Base-by-base conservation (phyloP, 1,284 basidiomycete species). In the Fomitopsis palustris region DNA sequence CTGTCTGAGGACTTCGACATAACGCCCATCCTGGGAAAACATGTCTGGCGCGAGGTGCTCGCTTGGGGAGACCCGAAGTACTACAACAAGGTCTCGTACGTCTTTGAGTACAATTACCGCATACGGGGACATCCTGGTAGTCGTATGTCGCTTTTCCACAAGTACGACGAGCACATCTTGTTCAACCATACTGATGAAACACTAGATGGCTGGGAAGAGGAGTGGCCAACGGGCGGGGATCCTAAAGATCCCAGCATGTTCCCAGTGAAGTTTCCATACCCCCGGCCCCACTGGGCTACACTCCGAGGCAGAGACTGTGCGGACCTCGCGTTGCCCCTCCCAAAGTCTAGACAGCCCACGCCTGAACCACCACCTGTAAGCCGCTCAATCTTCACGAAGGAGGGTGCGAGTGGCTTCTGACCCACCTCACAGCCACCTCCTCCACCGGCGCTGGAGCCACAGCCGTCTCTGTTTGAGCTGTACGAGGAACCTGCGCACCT, bases 101-200 rank as follows among this genome's bases (percentile, higher is more conserved):
- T 73, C 6, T 73, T 73, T 55, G 67, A 68, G 55, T 73, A 67
- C 62, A 65, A 72, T 60, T 72, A 70, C 57, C 61, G 64, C 33
- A 59, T n/a, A 14, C 55, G 63, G 12, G 72, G 72, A n/a, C 61
- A 70, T n/a, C 72, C 72, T 3, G 65, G 53, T 1, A 62, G 59
- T 25, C 70, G 72, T 72, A 61, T n/a, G 70, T 66, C 21, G 7
- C 31, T 12, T 51, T 6, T 5, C 31, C 12, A 19, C 12, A 19
- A 17, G 37, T 6, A 8, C 23, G 17, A 39, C 35, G n/a, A 27
- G 21, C 17, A 42, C 39, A 16, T 33, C 14, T 43, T 25, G 53
- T 8, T n/a, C 10, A 23, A 45, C 17, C 21, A 8, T 29, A 27
- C 33, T 45, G 43, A 45, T 23, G 23, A 12, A 29, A 12, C 45